These are phyloP conservation scores for Penicillium crustosum DNA, from an alignment of 2,329 filamentous ascomycete species.

Conservation along the genomic window DNA sequence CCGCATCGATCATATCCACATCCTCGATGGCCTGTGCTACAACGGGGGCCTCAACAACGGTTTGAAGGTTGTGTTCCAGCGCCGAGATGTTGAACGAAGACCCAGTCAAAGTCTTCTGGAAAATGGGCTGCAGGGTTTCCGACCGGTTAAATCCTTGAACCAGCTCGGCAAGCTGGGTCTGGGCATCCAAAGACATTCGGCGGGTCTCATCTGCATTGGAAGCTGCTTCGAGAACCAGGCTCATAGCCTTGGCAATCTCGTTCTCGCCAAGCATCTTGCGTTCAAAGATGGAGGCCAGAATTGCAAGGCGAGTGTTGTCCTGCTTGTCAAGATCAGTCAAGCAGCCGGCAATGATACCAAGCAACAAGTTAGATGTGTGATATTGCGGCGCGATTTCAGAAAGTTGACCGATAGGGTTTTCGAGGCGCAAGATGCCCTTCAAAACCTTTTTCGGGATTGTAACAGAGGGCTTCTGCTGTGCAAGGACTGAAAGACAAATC, in stretches of 20 bases:
- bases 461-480: conserved; percentile 72
- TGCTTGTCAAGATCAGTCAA: conserved; percentile 35
- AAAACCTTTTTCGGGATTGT: conserved; percentile 69
- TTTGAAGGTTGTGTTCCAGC: conserved; percentile 72
- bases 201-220: conserved; percentile 50
- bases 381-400: conserved; percentile 37
- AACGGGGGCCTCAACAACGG: conserved; percentile 62
- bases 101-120: conserved; percentile 66
- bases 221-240: conserved; percentile 35
- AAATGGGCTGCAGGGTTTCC: conserved; percentile 60
- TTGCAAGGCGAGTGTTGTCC: conserved; percentile 46
- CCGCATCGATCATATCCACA: conserved; percentile 50
- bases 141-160: conserved; percentile 67
- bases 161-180: conserved; percentile 64
- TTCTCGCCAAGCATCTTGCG: conserved; percentile 32
- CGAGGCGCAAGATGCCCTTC: conserved; percentile 48
- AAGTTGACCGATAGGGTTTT: conserved; percentile 35
- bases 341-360: conserved; percentile 40
- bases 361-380: conserved; percentile 35
- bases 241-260: conserved; percentile 33
- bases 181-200: conserved; percentile 46
- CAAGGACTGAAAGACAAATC: conserved; percentile 76
- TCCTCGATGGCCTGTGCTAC: conserved; percentile 54
- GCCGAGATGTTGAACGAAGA: conserved; percentile 71
- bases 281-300: conserved; percentile 42